Conservation (phyloP, 2,329 filamentous ascomycete genomes). For the Exserohilum turcica region DNA sequence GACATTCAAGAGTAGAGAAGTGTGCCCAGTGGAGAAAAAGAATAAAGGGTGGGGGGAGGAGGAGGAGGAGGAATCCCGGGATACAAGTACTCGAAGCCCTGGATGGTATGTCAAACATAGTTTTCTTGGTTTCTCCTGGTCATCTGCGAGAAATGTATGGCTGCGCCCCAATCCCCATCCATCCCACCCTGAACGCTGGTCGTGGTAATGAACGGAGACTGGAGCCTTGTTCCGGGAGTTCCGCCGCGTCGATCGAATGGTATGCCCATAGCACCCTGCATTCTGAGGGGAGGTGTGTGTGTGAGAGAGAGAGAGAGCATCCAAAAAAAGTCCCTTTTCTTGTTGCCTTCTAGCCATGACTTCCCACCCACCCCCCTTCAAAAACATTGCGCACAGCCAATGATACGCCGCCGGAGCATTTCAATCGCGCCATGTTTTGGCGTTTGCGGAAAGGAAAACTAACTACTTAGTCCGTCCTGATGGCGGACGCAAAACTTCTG, state of each 20-base stretch:
- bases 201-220: conserved; percentile 1
- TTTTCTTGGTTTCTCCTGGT: too few species aligned
- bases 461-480: background rate
- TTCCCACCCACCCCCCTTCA: background rate
- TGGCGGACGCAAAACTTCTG: too few species aligned
- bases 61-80: too few species aligned
- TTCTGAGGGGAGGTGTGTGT: too few species aligned
- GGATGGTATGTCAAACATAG: too few species aligned
- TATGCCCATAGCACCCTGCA: background rate
- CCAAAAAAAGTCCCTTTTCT: too few species aligned
- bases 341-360: too few species aligned
- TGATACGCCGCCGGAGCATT: background rate
- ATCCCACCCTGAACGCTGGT: background rate
- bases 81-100: too few species aligned
- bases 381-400: conserved; percentile 12
- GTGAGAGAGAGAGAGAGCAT: too few species aligned
- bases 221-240: conserved; percentile 6
- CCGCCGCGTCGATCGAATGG: conserved; percentile 1
- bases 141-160: background rate
- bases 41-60: too few species aligned
- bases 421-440: background rate
- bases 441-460: background rate
- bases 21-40: too few species aligned
- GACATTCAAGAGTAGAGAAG: too few species aligned
- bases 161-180: conserved; percentile 1